Conservation (phyloP, 192 early-diverging fungal genomes). For the Backusella australiensis region DNA sequence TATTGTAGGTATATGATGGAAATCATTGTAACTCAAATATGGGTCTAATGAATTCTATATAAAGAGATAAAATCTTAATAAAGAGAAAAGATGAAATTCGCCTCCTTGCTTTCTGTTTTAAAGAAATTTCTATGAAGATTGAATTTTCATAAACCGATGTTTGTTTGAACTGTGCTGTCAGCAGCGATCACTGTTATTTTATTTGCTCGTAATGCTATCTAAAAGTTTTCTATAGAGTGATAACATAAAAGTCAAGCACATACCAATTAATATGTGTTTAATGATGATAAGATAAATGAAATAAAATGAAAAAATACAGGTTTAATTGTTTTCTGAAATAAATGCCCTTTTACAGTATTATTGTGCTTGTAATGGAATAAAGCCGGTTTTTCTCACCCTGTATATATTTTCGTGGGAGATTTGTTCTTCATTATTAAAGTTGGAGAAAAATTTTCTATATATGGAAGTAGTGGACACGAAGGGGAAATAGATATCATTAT, state of each 20-base stretch:
- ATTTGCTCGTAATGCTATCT: neutral
- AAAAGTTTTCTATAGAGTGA: neutral
- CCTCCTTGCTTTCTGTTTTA: neutral
- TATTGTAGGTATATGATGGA: neutral
- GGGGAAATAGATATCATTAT: neutral
- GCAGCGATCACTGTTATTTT: neutral
- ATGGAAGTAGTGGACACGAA: neutral
- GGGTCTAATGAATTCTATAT: neutral
- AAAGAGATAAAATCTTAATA: neutral
- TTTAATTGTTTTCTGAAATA: neutral
- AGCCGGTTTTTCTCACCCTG: neutral
- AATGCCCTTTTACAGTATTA: neutral
- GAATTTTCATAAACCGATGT: neutral
- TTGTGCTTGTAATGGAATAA: neutral
- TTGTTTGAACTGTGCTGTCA: neutral
- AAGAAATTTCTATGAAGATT: neutral
- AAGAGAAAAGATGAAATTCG: neutral
- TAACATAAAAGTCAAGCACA: neutral
- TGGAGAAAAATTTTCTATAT: neutral
- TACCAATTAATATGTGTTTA: neutral
- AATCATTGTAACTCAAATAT: neutral
- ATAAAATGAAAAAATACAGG: neutral
- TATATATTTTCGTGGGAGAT: neutral
- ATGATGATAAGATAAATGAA: neutral
- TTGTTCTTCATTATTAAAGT: neutral